Percentiles rank a stretch among this genome's conserved stretches.
These are phyloP conservation scores for Geotrichum candidum DNA, from an alignment of 1,139 yeast genomes.

Conservation along the genomic window DNA sequence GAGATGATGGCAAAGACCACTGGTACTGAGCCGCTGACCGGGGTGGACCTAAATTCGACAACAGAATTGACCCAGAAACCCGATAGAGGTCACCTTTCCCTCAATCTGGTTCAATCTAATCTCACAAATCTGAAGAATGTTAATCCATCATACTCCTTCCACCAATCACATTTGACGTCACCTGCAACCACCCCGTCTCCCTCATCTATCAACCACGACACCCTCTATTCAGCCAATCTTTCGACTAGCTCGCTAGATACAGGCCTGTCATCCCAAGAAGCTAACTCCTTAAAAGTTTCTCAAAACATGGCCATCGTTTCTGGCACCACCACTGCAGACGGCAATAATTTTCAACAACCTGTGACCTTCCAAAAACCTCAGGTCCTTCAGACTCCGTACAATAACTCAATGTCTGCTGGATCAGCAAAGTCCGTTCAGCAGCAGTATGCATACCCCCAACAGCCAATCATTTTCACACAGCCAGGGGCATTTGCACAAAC, in stretches of 20 bases:
- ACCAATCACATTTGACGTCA: conserved; percentile 6
- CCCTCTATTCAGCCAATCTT: conserved; percentile 4
- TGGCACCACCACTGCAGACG: conserved; percentile 3
- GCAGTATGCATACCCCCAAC: not conserved
- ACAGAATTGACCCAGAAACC: not conserved
- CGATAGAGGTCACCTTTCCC: conserved; percentile 3
- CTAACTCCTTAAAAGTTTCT: not conserved
- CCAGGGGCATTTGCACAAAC: not conserved
- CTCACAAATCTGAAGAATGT: not conserved
- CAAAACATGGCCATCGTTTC: conserved; percentile 6
- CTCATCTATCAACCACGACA: conserved; percentile 7
- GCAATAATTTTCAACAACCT: not conserved
- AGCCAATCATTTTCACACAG: not conserved
- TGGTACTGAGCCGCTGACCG: conserved; percentile 1
- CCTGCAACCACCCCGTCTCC: conserved; percentile 15
- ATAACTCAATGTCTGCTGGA: conserved; percentile 11
- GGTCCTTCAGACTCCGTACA: conserved; percentile 6
- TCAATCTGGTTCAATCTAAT: conserved; percentile 9
- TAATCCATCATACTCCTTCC: conserved; percentile 3
- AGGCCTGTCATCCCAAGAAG: conserved; percentile 1
- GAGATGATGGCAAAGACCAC: conserved; percentile 18
- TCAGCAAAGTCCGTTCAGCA: conserved; percentile 12
- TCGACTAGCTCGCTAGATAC: conserved; percentile 5
- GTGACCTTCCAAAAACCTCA: conserved; percentile 6
- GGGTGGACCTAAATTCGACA: not conserved